Conservation (phyloP, 805 yeast species). For the Brettanomyces naardenensis region DNA sequence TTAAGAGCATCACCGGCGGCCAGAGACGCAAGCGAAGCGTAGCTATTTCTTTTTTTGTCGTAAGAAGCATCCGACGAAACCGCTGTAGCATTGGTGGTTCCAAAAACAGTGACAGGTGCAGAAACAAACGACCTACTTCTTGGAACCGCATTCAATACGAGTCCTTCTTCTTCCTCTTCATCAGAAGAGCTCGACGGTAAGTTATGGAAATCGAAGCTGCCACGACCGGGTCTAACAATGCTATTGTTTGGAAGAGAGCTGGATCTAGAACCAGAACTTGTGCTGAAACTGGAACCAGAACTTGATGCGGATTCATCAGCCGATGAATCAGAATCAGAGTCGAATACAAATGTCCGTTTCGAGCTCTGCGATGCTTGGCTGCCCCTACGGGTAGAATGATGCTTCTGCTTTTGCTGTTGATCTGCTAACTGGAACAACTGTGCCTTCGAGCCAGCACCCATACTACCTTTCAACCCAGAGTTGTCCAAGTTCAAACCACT, state of each 20-base stretch:
- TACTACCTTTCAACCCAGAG: constrained; percentile 21
- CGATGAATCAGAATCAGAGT: too few relatives aligned
- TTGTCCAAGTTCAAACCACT: constrained; percentile 24
- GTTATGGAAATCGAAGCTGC: constrained; percentile 9
- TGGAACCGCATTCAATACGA: constrained; percentile 11
- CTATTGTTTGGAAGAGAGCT: too few relatives aligned
- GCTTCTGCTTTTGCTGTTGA: not conserved
- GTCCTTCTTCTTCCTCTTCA: constrained; percentile 9
- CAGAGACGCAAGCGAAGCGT: constrained; percentile 1
- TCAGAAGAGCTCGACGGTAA: constrained; percentile 17
- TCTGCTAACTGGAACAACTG: constrained; percentile 19
- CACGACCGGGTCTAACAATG: too few relatives aligned
- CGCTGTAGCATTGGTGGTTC: not conserved
- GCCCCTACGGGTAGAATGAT: not conserved
- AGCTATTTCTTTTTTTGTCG: not conserved
- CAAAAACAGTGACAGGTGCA: not conserved
- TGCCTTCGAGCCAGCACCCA: constrained; percentile 24
- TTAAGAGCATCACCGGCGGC: not conserved
- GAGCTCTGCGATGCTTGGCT: not conserved
- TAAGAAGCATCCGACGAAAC: not conserved
- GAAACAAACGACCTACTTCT: not conserved
- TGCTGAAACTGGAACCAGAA: constrained; percentile 8
- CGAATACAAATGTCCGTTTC: constrained; percentile 27
- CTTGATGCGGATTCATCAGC: constrained; percentile 22
- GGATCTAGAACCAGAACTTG: not conserved